Evolutionary conservation across 345 rosid species (phyloP).

Genomic region (Brassica juncea): DNA sequence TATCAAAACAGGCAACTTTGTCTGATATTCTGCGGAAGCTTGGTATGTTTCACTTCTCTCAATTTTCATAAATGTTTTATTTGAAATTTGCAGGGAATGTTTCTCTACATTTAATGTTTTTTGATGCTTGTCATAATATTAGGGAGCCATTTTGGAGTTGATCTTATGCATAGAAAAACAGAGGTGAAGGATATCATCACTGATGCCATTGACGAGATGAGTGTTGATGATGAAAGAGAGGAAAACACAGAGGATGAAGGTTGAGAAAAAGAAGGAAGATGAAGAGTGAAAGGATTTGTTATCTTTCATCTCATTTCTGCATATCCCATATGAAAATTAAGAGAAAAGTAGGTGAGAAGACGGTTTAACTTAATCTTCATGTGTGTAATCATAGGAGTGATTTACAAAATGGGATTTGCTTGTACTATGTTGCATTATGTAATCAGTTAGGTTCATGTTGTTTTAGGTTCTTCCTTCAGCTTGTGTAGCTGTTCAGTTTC

Average conservation of each 20-base stretch:
- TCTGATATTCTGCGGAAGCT: conserved; percentile 86
- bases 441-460: conserved; percentile 26
- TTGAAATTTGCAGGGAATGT: neutral
- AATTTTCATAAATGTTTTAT: neutral
- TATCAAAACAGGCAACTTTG: conserved; percentile 75
- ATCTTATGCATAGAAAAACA: conserved; percentile 79
- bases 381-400: conserved; percentile 3
- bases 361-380: neutral
- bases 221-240: conserved; percentile 69
- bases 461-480: conserved; percentile 13
- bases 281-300: conserved; percentile 14
- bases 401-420: conserved; percentile 14
- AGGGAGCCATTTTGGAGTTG: conserved; percentile 81
- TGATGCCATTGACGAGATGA: conserved; percentile 83
- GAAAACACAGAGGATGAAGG: conserved; percentile 58
- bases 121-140: conserved; percentile 14
- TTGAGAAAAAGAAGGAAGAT: conserved; percentile 38
- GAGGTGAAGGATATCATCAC: conserved; percentile 92
- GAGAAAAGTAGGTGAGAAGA: neutral
- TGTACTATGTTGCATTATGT: conserved; percentile 24
- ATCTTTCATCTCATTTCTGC: neutral
- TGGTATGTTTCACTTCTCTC: conserved; percentile 48
- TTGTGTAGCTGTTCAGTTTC: conserved; percentile 22
- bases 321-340: conserved; percentile 8
- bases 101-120: neutral